These are phyloP conservation scores for Aspergillus udagawae DNA, from an alignment of 2,329 filamentous ascomycete genomes.

Conservation along the genomic window DNA sequence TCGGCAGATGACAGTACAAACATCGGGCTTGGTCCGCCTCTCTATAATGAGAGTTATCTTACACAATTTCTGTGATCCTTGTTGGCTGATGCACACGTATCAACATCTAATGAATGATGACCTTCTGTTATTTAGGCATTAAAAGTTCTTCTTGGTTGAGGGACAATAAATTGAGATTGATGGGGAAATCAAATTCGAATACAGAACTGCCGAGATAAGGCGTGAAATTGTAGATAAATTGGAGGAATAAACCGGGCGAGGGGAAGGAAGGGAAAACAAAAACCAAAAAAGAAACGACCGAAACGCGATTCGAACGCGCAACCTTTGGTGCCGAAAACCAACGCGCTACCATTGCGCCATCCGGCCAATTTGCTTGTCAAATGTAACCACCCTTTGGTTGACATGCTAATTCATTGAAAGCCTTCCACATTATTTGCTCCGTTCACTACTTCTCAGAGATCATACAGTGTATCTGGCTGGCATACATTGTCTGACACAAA, in stretches of 20 bases:
- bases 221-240: background rate
- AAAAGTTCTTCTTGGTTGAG: background rate
- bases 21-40: background rate
- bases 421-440: background rate
- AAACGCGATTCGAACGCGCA: slow-evolving; percentile 9
- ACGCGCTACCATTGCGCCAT: slow-evolving; percentile 14
- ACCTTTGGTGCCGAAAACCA: slow-evolving; percentile 11
- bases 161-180: background rate
- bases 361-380: background rate
- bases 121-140: background rate
- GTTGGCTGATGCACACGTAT: background rate
- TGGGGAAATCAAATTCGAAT: background rate
- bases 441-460: background rate
- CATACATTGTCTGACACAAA: background rate
- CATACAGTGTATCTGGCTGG: too few species aligned
- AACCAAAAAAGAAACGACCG: slow-evolving; percentile 5
- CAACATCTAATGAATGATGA: background rate
- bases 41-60: background rate
- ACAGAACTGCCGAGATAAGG: too few species aligned
- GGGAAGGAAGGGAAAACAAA: background rate
- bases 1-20: background rate
- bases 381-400: too few species aligned
- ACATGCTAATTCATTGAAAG: rapidly evolving
- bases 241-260: background rate
- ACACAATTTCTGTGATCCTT: background rate